Evolutionary conservation across 148 eudicot genomes (phyloP).

Genomic region (Dysphania ambrosioides): DNA sequence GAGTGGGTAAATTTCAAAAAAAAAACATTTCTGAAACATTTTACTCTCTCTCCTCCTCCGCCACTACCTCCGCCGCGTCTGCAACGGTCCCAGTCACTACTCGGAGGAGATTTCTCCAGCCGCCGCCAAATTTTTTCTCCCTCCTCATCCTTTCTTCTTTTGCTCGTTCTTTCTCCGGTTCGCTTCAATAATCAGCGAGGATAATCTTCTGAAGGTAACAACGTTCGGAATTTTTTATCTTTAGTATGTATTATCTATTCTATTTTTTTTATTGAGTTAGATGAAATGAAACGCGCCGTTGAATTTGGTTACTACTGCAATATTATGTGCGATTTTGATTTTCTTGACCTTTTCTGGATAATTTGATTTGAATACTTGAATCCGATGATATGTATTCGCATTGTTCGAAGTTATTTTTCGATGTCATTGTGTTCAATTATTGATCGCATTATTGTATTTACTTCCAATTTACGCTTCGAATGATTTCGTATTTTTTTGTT

Average conservation of each 20-base stretch:
- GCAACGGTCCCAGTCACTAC: slow-evolving; percentile 48
- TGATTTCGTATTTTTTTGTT: neutral
- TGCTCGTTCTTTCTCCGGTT: neutral
- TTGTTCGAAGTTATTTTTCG: neutral
- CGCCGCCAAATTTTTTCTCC: neutral
- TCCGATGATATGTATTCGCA: neutral
- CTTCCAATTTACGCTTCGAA: neutral
- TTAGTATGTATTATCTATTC: neutral
- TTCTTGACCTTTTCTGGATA: neutral
- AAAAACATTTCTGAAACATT: neutral
- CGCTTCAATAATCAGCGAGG: neutral
- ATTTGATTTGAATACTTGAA: neutral
- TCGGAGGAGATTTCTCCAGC: slow-evolving; percentile 30
- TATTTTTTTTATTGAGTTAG: neutral
- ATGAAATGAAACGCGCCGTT: neutral
- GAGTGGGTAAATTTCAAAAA: neutral
- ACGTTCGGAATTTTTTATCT: neutral
- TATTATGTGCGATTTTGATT: neutral
- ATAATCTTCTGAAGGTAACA: slow-evolving; percentile 16
- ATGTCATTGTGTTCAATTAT: neutral
- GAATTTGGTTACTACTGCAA: neutral
- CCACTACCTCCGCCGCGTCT: slow-evolving; percentile 44
- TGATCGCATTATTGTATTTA: neutral
- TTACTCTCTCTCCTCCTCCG: slow-evolving; percentile 16
- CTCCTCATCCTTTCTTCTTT: neutral